Evolutionary conservation across 2,329 filamentous ascomycete genomes (phyloP), one percentile per base, ranked within the genome.

Genomic region (Cercospora sp.): DNA sequence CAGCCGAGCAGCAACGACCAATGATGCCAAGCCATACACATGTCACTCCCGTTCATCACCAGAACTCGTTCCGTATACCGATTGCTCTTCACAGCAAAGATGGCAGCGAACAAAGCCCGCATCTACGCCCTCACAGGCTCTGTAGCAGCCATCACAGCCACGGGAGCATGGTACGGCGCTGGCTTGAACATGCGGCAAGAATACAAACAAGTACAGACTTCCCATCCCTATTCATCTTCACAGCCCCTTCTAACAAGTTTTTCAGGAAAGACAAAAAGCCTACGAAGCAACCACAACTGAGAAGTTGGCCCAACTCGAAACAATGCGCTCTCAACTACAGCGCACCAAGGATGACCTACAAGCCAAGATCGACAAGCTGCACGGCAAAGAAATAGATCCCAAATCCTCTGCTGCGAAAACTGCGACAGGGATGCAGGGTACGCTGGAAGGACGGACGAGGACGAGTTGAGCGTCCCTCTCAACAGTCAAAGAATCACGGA

Each of bases 111-210:
- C 26, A 71, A 69, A 23, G 75, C 85, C 7, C 82, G 84, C 30
- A 81, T 84, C 16, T 80, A 85, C 66, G 79, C 88, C 18, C 76
- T 87, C 72, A 87, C 87, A 1, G 83, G 81, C 39, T 82, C 84
- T 3, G 82, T 89, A 18, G 82, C 85, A 9, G 82, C 84, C 16
- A 83, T 88, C 58, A 88, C 87, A 1, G 84, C 84, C 6, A 83
- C 83, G 1, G 87, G 87, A 62, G 82, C 86, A 5, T 81, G 85
- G 69, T 89, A 88, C 72, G 88, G 88, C 26, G 87, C 88, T 20
- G 83, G 83, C 6, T 70, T 89, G 68, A 89, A 88, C 75, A 84
- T 81, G 3, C 77, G 82, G 33, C 80, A 83, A 69, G 84, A 89
- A 60, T 76, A 80, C 42, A 80, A 81, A 64, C 77, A 87, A 81